Percentiles rank a stretch among this genome's conserved stretches.
Evolutionary conservation across 2,329 filamentous ascomycete genomes (phyloP).

Genomic region (Blastomyces emzantsi): DNA sequence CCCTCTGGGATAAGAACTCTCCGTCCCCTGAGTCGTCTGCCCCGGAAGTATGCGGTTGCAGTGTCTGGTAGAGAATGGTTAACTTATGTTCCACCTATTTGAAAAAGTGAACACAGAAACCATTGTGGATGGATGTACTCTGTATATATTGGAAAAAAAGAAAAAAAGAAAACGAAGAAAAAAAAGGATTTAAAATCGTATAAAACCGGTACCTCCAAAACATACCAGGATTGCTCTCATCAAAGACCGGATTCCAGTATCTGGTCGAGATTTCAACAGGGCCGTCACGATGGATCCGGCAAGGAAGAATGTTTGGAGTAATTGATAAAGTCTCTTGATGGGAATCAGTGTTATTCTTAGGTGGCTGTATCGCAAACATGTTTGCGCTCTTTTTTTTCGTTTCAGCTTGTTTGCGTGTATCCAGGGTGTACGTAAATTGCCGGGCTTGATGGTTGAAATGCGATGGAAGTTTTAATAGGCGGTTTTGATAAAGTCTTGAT

Average conservation of each 20-base stretch:
- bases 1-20: constrained; percentile 57
- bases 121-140: too few species aligned
- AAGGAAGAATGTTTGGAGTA: constrained; percentile 67
- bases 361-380: constrained; percentile 5
- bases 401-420: neutral
- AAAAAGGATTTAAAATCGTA: neutral
- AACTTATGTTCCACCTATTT: neutral
- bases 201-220: neutral
- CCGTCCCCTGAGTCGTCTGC: constrained; percentile 66
- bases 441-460: neutral
- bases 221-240: constrained; percentile 32
- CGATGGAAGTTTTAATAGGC: neutral
- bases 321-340: constrained; percentile 14
- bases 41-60: constrained; percentile 63
- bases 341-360: neutral
- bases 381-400: neutral
- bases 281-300: constrained; percentile 69
- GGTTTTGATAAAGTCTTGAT: neutral
- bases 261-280: constrained; percentile 53
- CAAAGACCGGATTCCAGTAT: constrained; percentile 59
- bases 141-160: too few species aligned
- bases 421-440: neutral
- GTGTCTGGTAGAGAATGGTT: constrained; percentile 12
- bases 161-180: neutral
- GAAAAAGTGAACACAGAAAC: neutral